These are phyloP conservation scores for Dillenia turbinata DNA, from an alignment of 164 flowering plant genomes.

Conservation along the genomic window DNA sequence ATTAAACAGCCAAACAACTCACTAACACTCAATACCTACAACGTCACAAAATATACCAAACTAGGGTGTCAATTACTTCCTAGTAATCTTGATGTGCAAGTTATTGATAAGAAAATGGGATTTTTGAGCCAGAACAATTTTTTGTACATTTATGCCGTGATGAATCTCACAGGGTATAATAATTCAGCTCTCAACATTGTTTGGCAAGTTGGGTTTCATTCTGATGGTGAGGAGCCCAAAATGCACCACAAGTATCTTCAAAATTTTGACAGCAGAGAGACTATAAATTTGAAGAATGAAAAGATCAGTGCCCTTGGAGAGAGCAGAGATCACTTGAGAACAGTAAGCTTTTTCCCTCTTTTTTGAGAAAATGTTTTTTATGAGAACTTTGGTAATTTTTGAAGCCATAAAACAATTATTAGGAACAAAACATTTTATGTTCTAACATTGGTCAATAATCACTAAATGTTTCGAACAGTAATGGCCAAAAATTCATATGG, in stretches of 20 bases:
- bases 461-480: no score
- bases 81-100: slow-evolving; percentile 9
- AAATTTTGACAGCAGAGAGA: slow-evolving; percentile 37
- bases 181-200: slow-evolving; percentile 27
- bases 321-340: slow-evolving; percentile 15
- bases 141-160: slow-evolving; percentile 10
- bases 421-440: no score
- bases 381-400: neutral
- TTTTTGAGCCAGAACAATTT: neutral
- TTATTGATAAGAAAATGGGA: neutral
- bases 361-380: no score
- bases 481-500: no score
- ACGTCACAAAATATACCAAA: slow-evolving; percentile 30
- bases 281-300: slow-evolving; percentile 17
- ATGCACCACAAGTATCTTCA: slow-evolving; percentile 24
- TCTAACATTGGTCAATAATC: no score
- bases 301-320: neutral
- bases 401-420: no score
- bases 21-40: slow-evolving; percentile 6
- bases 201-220: slow-evolving; percentile 39
- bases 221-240: slow-evolving; percentile 11
- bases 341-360: slow-evolving; percentile 13
- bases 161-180: slow-evolving; percentile 14
- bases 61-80: slow-evolving; percentile 24
- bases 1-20: slow-evolving; percentile 18